Conservation (phyloP, 176 grass and related monocot species). For the Paspalum vaginatum region DNA sequence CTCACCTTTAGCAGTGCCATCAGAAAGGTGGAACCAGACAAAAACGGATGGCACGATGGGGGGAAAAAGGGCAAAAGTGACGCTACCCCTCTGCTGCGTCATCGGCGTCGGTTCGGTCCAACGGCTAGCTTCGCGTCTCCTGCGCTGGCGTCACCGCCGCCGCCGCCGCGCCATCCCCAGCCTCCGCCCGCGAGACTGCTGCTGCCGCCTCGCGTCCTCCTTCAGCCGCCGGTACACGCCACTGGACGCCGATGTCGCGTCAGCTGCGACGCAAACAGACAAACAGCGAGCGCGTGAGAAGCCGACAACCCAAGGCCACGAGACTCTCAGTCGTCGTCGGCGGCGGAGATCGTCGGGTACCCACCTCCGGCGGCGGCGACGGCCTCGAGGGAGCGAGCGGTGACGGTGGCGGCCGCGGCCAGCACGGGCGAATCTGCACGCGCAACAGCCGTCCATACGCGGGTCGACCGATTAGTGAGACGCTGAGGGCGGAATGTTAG, state of each 20-base stretch:
- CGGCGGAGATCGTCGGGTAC: not conserved
- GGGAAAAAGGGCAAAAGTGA: not conserved
- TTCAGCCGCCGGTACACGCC: constrained; percentile 62
- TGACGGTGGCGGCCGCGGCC: constrained; percentile 24
- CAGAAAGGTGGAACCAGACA: not conserved
- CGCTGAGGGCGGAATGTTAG: not conserved
- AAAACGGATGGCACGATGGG: not conserved
- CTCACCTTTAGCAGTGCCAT: not conserved
- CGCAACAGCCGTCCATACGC: not conserved
- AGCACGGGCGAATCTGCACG: constrained; percentile 58
- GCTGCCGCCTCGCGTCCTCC: constrained; percentile 33
- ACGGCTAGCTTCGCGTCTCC: constrained; percentile 44
- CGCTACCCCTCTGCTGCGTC: not conserved
- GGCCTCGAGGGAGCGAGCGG: constrained; percentile 44
- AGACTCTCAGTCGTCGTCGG: not conserved
- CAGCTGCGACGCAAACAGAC: constrained; percentile 9
- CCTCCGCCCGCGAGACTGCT: constrained; percentile 44
- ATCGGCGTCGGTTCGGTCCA: constrained; percentile 7
- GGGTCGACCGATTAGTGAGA: not conserved
- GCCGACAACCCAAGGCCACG: not conserved
- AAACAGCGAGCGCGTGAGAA: not conserved
- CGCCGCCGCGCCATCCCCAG: constrained; percentile 22
- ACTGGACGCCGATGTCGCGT: constrained; percentile 18
- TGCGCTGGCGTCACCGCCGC: constrained; percentile 17
- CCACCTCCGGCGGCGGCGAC: constrained; percentile 2